Conservation (phyloP, 2,329 filamentous ascomycete genomes). For the Beauveria australis region DNA sequence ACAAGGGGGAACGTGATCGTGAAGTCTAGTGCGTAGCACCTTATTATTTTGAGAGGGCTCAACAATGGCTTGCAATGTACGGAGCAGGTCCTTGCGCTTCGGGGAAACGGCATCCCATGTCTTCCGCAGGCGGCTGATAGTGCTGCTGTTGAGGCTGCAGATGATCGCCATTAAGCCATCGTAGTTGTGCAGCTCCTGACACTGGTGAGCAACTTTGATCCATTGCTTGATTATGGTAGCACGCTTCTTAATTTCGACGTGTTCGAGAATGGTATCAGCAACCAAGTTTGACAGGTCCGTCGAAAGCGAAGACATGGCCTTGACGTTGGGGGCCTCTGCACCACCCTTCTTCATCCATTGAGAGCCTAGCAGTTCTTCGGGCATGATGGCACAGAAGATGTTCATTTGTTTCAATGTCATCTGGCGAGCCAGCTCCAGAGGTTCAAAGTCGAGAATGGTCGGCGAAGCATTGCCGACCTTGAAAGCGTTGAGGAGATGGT, state of each 20-base stretch:
- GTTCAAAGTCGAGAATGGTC: constrained; percentile 82
- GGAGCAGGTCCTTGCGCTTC: constrained; percentile 74
- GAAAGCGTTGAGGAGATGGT: constrained; percentile 63
- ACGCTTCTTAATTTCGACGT: constrained; percentile 87
- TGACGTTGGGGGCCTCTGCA: constrained; percentile 76
- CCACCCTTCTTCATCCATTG: constrained; percentile 90
- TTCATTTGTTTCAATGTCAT: constrained; percentile 86
- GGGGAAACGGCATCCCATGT: constrained; percentile 86
- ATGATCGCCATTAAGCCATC: constrained; percentile 96
- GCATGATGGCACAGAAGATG: constrained; percentile 85
- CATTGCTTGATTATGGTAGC: constrained; percentile 91
- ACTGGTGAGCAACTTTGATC: constrained; percentile 88
- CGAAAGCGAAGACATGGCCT: constrained; percentile 86
- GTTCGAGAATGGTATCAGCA: constrained; percentile 80
- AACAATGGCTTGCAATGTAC: constrained; percentile 72
- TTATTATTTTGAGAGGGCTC: constrained; percentile 90
- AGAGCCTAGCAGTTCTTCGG: constrained; percentile 82
- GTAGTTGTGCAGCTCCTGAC: constrained; percentile 87
- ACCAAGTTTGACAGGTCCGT: constrained; percentile 91
- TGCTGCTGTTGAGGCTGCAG: constrained; percentile 86
- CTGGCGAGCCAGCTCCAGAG: constrained; percentile 83
- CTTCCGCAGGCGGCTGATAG: constrained; percentile 76
- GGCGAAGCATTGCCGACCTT: constrained; percentile 62
- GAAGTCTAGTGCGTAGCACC: constrained; percentile 70
- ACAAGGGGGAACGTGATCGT: constrained; percentile 83